Percentiles rank a stretch among this genome's conserved stretches.
Conservation (phyloP, 2,329 filamentous ascomycete genomes). For the Epichloe sylvatica region DNA sequence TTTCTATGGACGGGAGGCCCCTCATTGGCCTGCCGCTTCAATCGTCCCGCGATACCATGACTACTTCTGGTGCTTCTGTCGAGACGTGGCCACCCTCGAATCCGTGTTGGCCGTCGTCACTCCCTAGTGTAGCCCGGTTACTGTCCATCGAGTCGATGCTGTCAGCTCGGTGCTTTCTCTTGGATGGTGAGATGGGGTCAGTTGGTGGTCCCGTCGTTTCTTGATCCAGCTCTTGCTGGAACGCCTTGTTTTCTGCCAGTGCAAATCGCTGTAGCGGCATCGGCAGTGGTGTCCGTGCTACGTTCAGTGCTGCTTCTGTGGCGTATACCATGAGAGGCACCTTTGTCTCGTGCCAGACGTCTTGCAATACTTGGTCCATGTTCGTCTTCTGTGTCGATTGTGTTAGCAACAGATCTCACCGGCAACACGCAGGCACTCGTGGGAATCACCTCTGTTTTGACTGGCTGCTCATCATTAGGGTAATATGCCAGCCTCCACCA, state of each 20-base stretch:
- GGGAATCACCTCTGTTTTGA: slow-evolving; percentile 34
- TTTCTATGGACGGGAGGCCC: slow-evolving; percentile 10
- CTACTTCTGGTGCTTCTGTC: neutral
- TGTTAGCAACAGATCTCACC: neutral
- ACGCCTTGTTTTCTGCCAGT: slow-evolving; percentile 36
- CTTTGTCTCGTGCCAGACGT: slow-evolving; percentile 34
- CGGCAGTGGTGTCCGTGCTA: slow-evolving; percentile 23
- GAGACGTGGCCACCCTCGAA: slow-evolving; percentile 15
- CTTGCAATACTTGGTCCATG: slow-evolving; percentile 29
- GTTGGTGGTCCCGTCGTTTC: slow-evolving; percentile 16
- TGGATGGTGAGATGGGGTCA: slow-evolving; percentile 31
- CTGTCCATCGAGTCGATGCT: slow-evolving; percentile 34
- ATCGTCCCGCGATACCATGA: slow-evolving; percentile 5
- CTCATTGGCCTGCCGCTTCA: neutral
- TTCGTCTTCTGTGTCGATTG: slow-evolving; percentile 32
- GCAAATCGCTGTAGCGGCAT: slow-evolving; percentile 31
- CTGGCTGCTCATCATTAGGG: slow-evolving; percentile 24
- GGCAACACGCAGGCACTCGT: too few relatives aligned
- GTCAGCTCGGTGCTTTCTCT: slow-evolving; percentile 31
- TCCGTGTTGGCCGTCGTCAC: slow-evolving; percentile 20
- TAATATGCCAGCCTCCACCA: slow-evolving; percentile 42
- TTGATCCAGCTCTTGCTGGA: slow-evolving; percentile 33
- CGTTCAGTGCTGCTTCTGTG: slow-evolving; percentile 32
- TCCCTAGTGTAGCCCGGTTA: slow-evolving; percentile 30
- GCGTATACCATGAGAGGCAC: slow-evolving; percentile 39